Evolutionary conservation across 495 filamentous ascomycete species (phyloP), one percentile per base, ranked within the genome.

Genomic region (Corynascus novoguineensis): DNA sequence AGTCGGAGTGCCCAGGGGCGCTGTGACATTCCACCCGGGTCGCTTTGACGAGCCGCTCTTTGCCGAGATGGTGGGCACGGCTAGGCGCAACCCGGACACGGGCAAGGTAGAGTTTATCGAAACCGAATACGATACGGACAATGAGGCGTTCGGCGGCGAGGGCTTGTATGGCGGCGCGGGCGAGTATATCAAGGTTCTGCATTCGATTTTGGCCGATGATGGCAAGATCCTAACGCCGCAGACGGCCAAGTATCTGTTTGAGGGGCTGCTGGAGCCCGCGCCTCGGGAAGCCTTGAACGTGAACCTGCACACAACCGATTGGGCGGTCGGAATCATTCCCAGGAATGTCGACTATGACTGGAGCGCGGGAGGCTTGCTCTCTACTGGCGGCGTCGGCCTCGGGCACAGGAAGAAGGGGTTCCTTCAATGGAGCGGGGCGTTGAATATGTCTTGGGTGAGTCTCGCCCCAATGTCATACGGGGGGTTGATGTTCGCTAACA

Each of bases 401-500:
- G 52, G 21, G 48, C 50, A 67, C 22, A 59, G 70, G 50, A 65
- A 53, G 27, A 63, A 50, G 19, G 69, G 68, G 41, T 67, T 66
- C 25, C 7, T 74, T 52, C 63, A 67, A 59, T 74, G 73, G 71
- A 65, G 67, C 7, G 73, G 72, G 4, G 61, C 60, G 21, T 66
- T 60, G 48, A 74, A 72, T 38, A 10, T 63, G 37, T 35, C 14
- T 45, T 71, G 69, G 69, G 69, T 71, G 38, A 59, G 68, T 66
- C 1, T 11, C 2, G 5, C n/a, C 21, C 14, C 28, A 53, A 3
- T 46, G 3, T 17, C 22, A 9, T 32, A 3, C 15, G 6, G 27
- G 28, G 10, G n/a, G 25, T 41, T 11, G 9, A 7, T 28, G 37
- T 17, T 15, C 7, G 45, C 60, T 61, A 24, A 64, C 61, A 25